phyloP scores from a whole-genome alignment of 441 rosid species.

The Syzygium syzygioides region DNA sequence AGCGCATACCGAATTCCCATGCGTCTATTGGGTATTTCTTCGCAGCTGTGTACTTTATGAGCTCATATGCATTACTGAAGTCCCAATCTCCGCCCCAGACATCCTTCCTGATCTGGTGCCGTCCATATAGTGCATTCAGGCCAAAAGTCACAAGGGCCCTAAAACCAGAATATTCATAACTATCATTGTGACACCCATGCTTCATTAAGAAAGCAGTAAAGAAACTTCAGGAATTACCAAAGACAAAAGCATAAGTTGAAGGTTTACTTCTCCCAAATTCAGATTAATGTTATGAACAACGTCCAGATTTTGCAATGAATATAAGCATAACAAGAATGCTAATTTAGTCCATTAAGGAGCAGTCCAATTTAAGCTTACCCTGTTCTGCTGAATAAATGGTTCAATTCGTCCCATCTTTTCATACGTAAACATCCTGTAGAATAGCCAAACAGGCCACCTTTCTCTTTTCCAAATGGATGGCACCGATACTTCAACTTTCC shows the following conservation, averaged over 20 bases:
- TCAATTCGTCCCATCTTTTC: conserved; percentile 88
- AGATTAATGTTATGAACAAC: background rate
- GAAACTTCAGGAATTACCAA: background rate
- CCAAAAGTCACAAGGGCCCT: conserved; percentile 87
- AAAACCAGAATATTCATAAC: conserved; percentile 14
- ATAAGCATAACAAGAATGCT: background rate
- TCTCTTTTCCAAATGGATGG: conserved; percentile 61
- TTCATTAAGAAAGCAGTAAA: background rate
- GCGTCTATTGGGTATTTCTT: conserved; percentile 80
- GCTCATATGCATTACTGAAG: conserved; percentile 61
- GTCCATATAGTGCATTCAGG: conserved; percentile 84
- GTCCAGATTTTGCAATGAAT: background rate
- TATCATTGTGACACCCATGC: background rate
- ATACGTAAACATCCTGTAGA: conserved; percentile 87
- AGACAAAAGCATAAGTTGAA: background rate
- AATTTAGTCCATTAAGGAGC: background rate
- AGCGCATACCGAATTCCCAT: conserved; percentile 84
- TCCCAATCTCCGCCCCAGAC: conserved; percentile 90
- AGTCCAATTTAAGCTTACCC: conserved; percentile 41
- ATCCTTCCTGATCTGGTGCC: conserved; percentile 42
- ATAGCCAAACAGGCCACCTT: conserved; percentile 75
- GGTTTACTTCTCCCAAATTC: background rate
- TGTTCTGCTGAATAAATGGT: conserved; percentile 43
- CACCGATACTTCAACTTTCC: conserved; percentile 65
- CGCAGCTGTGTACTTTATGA: conserved; percentile 72